These are phyloP conservation scores for Boletus huronensis DNA, from an alignment of 768 basidiomycete genomes.

Conservation along the genomic window DNA sequence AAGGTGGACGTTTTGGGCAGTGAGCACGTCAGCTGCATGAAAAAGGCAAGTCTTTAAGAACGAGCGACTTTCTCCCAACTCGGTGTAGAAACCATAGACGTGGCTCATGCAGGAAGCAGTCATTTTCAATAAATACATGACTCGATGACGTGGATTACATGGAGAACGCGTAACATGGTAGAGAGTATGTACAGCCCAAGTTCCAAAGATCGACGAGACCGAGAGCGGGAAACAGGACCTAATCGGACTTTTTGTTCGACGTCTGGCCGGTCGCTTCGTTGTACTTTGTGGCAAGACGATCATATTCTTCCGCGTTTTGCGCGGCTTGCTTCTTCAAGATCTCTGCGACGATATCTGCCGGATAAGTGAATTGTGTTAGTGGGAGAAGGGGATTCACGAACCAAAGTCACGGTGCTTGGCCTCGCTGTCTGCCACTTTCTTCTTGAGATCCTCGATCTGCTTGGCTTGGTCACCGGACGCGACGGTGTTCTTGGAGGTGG, in stretches of 20 bases:
- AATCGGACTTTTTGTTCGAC: conserved; percentile 68
- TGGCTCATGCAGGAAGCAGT: no score
- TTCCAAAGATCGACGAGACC: not conserved
- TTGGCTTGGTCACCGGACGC: conserved; percentile 23
- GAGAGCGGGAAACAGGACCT: no score
- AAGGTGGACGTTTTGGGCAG: not conserved
- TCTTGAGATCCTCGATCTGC: conserved; percentile 66
- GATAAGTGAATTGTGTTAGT: not conserved
- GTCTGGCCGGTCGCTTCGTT: conserved; percentile 63
- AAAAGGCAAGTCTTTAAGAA: no score
- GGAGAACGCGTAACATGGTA: not conserved
- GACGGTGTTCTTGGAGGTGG: conserved; percentile 29
- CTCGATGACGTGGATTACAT: not conserved
- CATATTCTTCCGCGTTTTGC: conserved; percentile 77
- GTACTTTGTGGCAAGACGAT: conserved; percentile 75
- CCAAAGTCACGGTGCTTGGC: conserved; percentile 65
- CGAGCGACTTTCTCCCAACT: no score
- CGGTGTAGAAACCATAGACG: no score
- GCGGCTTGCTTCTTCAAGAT: conserved; percentile 79
- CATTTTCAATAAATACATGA: not conserved
- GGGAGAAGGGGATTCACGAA: conserved; percentile 28
- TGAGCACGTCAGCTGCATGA: no score
- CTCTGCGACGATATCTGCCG: conserved; percentile 37
- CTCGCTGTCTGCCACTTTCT: conserved; percentile 55
- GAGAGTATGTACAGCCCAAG: not conserved